phyloP scores from a whole-genome alignment of 306 rosid genomes.

The Cucumis hystrix region DNA sequence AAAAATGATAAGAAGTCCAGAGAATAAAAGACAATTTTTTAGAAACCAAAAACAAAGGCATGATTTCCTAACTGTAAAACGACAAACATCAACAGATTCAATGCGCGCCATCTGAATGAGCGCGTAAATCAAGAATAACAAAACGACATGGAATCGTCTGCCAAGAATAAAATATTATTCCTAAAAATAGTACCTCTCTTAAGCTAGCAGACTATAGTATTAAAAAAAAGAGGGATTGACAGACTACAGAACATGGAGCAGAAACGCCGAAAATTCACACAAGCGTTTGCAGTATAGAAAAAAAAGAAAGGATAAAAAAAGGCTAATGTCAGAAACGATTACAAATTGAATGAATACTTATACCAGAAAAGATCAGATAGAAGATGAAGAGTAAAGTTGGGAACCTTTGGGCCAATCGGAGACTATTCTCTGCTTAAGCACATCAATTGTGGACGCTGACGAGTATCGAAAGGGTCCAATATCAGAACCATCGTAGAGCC shows the following conservation, averaged over 20 bases:
- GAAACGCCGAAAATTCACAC: not conserved
- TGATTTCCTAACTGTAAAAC: not conserved
- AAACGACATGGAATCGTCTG: not conserved
- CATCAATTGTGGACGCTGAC: slow-evolving; percentile 66
- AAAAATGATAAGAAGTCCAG: not conserved
- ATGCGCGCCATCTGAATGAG: not conserved
- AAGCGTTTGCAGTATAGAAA: not conserved
- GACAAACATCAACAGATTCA: not conserved
- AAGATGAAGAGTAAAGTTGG: not conserved
- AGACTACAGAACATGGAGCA: not conserved
- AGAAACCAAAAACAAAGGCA: not conserved
- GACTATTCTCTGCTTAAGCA: slow-evolving; percentile 80
- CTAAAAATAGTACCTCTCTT: not conserved
- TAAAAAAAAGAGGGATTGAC: not conserved
- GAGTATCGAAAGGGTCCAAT: slow-evolving; percentile 61
- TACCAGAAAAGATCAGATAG: not conserved
- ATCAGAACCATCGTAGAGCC: slow-evolving; percentile 47
- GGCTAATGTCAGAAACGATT: not conserved
- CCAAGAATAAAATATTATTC: not conserved
- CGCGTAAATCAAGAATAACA: not conserved
- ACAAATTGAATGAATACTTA: not conserved
- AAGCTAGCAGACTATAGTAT: not conserved
- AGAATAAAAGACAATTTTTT: not conserved
- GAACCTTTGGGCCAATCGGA: slow-evolving; percentile 94
- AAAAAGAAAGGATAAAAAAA: not conserved